Percentiles rank a stretch among this genome's conserved stretches.
phyloP scores from a whole-genome alignment of 129 eudicot species.

The Flaveria bidentis region DNA sequence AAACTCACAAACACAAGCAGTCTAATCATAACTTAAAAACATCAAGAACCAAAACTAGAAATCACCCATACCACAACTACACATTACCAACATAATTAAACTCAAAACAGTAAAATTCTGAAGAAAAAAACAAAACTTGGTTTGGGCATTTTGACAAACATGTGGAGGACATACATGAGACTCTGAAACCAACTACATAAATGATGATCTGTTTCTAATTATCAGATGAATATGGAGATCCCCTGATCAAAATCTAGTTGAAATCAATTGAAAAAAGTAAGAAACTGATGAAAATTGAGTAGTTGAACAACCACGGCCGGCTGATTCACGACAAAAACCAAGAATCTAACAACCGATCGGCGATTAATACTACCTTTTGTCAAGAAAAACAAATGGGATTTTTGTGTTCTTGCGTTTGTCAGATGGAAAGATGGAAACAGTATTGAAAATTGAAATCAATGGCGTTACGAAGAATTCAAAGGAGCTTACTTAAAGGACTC shows the following conservation, averaged over 20 bases:
- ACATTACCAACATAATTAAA: not conserved
- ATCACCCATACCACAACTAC: constrained; percentile 12
- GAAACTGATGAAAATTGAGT: constrained; percentile 27
- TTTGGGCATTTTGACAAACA: constrained; percentile 6
- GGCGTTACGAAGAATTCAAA: constrained; percentile 32
- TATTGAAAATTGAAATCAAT: constrained; percentile 14
- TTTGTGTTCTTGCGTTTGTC: constrained; percentile 25
- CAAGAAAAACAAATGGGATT: not conserved
- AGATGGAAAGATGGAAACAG: not conserved
- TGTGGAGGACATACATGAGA: constrained; percentile 26
- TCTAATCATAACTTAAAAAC: constrained; percentile 9
- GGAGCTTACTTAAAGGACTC: constrained; percentile 34
- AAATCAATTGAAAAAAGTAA: constrained; percentile 7
- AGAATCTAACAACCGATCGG: constrained; percentile 23
- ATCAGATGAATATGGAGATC: not conserved
- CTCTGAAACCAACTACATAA: constrained; percentile 8
- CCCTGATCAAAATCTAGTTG: not conserved
- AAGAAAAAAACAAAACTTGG: not conserved
- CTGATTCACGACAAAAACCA: constrained; percentile 28
- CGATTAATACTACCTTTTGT: constrained; percentile 27
- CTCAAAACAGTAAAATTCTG: not conserved
- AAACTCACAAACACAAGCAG: constrained; percentile 9
- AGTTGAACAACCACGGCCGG: constrained; percentile 42
- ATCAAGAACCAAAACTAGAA: constrained; percentile 6
- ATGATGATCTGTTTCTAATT: not conserved